Evolutionary conservation across 2,329 filamentous ascomycete genomes (phyloP), one percentile per base, ranked within the genome.

Genomic region (Albophoma yamanashiensis): DNA sequence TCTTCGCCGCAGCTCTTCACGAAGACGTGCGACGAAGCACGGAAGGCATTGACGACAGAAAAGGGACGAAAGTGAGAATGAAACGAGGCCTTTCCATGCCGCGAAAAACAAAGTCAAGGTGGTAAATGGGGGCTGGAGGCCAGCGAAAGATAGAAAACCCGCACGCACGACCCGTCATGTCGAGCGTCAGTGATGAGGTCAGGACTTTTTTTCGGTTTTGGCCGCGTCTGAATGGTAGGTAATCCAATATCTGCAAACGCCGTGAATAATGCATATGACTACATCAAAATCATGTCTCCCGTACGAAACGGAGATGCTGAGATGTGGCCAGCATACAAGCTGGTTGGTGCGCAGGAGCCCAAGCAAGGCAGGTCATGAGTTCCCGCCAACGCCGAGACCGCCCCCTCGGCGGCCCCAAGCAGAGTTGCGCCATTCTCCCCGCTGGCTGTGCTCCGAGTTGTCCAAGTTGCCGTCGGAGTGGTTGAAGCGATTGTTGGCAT

Each of bases 401-500:
- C 79, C 76, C 63, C 75, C 79, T 62, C 78, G 81, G 56, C 79
- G 79, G 36, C 75, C 76, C 77, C 78, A 83, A 43, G 74, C 80
- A 22, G 82, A 85, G 67, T 83, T 83, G 40, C 82, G 78, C 81
- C 82, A 85, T 62, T 84, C 80, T 59, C 79, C 76, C 55, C 78
- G 78, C 62, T 78, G 78, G 55, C 69, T 74, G 55, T 75, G 74
- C 56, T 78, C 75, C 40, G 73, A 66, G 43, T 67, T 71, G 62
- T 76, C 73, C 31, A 75, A 66, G 57, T 74, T 74, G 60, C 71
- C 73, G 60, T 79, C 78, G 2, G 74, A 72, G 56, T 74, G 74
- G 63, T 79, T 78, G 60, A 77, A 77, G 40, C 79, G 76, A 58
- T 62, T 63, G 38, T 72, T 72, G 38, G 70, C 69, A 62, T 81